Evolutionary conservation across 352 stramenopile species (phyloP), one percentile per base, ranked within the genome.

Genomic region (Globisporangium emineosum): DNA sequence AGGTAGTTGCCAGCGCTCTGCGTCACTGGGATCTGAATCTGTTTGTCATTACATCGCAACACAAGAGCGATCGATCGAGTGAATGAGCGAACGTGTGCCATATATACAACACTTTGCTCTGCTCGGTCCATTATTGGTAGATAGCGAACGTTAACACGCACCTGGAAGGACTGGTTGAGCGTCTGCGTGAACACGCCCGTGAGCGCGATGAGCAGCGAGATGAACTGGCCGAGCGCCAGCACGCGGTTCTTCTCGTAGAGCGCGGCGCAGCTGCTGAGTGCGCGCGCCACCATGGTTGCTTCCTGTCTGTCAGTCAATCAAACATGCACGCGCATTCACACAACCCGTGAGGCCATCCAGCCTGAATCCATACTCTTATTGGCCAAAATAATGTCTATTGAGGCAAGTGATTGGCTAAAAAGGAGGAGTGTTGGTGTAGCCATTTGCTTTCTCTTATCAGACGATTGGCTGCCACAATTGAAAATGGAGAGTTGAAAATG

Each of bases 141-240:
- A 9, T 47, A 47, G 40, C 17, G 40, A 23, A 17, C 17, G 17
- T 23, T 23, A 23, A 23, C 40, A 21, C 52, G 54, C 65, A 81
- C 79, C 73, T 83, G 60, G 57, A 96, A 96, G 59, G 83, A 89
- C 30, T 86, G 76, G 58, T 82, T 92, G 47, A 97, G 77, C 32
- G 81, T 65, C 50, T 96, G 81, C 17, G 88, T 93, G 73, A 94
- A 97, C 45, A 97, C 79, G 47, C 87, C 85, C 15, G 90, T 97
- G 56, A 76, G 83, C 33, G 91, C 79, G 66, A 98, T 96, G 50
- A 97, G 73, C 47, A 96, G 56, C 47, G 86, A 96, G 58, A 98
- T 93, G 62, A 91, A 79, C 65, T 98, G 91, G 6, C 92, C 91
- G 12, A 94, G 72, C 61, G 89, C 55, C 40, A 95, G 66, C 55